phyloP scores from a whole-genome alignment of 169 alveolate genomes.

The Nephromyces sp. region DNA sequence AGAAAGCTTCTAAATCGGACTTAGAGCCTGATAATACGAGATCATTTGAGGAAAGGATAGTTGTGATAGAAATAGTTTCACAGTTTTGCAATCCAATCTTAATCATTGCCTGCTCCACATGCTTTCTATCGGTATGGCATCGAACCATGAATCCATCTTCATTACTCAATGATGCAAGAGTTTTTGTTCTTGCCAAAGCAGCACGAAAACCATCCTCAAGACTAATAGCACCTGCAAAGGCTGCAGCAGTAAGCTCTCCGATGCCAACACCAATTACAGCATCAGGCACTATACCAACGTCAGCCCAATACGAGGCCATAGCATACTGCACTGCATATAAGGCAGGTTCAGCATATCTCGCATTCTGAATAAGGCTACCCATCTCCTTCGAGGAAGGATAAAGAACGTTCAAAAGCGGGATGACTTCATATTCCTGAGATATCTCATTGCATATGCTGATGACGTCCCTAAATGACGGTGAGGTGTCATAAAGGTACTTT shows the following conservation, averaged over 20 bases:
- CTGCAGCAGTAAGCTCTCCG: conserved; percentile 60
- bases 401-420: conserved; percentile 2
- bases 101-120: conserved; percentile 18
- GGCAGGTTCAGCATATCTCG: conserved; percentile 38
- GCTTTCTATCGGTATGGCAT: conserved; percentile 15
- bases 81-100: conserved; percentile 2
- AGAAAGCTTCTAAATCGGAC: conserved; percentile 32
- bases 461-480: conserved; percentile 25
- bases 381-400: conserved; percentile 16
- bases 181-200: conserved; percentile 6
- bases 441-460: conserved; percentile 18
- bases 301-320: conserved; percentile 44
- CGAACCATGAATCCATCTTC: conserved; percentile 28
- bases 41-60: conserved; percentile 52
- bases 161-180: conserved; percentile 4
- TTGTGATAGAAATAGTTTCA: conserved; percentile 30
- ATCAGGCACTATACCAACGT: conserved; percentile 47
- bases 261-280: conserved; percentile 51
- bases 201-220: conserved; percentile 33
- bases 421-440: background rate
- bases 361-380: background rate
- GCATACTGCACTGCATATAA: conserved; percentile 40
- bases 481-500: conserved; percentile 30
- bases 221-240: conserved; percentile 37
- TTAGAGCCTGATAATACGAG: conserved; percentile 49